Base-by-base conservation (phyloP, 2,329 filamentous ascomycete genomes). In the Thelonectria olida region DNA sequence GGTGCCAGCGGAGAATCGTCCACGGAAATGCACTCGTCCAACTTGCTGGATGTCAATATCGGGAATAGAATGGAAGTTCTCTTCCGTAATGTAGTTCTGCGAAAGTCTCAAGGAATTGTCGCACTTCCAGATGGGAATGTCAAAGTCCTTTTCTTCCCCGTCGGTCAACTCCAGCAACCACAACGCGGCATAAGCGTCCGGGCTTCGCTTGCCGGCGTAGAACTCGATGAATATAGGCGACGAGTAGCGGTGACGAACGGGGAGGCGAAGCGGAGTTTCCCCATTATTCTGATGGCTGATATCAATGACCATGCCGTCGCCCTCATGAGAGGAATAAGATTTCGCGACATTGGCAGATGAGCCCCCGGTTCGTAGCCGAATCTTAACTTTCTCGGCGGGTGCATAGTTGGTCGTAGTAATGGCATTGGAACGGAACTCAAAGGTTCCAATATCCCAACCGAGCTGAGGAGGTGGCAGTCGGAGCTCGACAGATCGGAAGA, bases 361-460 rank as follows among this genome's bases (percentile, higher is more conserved):
- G 12, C 95, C 95, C 54, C 94, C 94, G 8, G 95, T 98, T 34
- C 93, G 86, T 68, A 97, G 77, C 69, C 87, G 88, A 42, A 98
- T 80, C 76, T 93, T 95, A 15, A 93, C 83, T 73, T 92, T 93
- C 42, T 87, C 79, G 38, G 84, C 77, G 5, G 88, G 85, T 1
- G 82, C 80, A 70, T 90, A 93, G 48, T 84, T 84, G 13, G 84
- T 79, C 0, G 91, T 88, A 0, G 85, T 84, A 47, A 98, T 88
- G 15, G 82, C 84, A 49, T 92, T 84, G 0, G 90, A 92, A 0
- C 85, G 80, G 74, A 98, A 96, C 72, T 97, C 91, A 72, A 98
- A 97, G 0, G 95, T 97, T 34, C 96, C 96, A 42, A 98, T 92
- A 62, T 97, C 93, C 92, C 95, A 98, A 9, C 95, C 93, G 5